Evolutionary conservation across 306 rosid species (phyloP).

Genomic region (Carpinus fangiana): DNA sequence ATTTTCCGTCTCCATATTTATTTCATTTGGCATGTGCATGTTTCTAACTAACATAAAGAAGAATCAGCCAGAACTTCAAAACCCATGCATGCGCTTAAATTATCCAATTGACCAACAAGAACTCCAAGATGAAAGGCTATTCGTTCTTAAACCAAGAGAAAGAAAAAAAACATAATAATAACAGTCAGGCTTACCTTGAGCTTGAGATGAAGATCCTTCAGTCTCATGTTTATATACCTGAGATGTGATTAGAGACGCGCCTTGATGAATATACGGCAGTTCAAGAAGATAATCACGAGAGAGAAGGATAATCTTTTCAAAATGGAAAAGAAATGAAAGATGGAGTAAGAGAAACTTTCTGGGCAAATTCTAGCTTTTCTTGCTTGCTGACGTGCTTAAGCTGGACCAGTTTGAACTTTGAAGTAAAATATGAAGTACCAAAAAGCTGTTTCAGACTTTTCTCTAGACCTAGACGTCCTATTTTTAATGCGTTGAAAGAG

Average conservation of each 20-base stretch:
- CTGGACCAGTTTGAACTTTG: slow-evolving; percentile 1
- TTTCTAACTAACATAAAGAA: no score
- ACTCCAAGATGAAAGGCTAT: slow-evolving; percentile 1
- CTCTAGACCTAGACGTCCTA: neutral
- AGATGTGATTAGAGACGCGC: neutral
- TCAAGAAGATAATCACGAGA: slow-evolving; percentile 18
- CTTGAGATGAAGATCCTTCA: slow-evolving; percentile 47
- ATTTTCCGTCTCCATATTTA: no score
- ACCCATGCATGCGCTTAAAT: neutral
- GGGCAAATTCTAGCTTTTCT: neutral
- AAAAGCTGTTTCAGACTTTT: neutral
- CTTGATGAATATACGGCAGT: slow-evolving; percentile 9
- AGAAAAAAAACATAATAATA: neutral
- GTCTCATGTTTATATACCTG: slow-evolving; percentile 26
- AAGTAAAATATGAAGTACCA: slow-evolving; percentile 11
- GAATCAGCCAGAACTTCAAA: neutral
- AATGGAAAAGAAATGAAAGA: neutral
- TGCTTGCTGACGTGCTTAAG: neutral
- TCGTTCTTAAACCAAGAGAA: neutral
- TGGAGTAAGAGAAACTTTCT: neutral
- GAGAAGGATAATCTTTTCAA: neutral
- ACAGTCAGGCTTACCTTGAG: slow-evolving; percentile 29
- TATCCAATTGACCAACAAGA: neutral
- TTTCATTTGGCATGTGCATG: no score
- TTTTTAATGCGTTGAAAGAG: slow-evolving; percentile 7